phyloP scores from a whole-genome alignment of 495 filamentous ascomycete genomes.

The Eremomyces bilateralis region DNA sequence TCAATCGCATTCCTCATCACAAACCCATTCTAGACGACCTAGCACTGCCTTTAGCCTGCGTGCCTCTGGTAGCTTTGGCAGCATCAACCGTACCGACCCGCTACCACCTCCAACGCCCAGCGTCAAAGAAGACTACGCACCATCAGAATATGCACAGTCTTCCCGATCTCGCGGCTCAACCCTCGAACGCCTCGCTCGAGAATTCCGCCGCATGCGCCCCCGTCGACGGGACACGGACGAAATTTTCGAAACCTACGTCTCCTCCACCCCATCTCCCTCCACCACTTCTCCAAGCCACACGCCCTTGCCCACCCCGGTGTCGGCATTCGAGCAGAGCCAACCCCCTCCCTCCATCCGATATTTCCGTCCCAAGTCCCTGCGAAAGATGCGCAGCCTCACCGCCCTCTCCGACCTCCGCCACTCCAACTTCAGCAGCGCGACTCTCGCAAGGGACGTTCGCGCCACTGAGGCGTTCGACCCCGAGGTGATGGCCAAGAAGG shows the following conservation, averaged over 20 bases:
- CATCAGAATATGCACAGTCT: no score
- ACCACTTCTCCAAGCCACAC: not conserved
- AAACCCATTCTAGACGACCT: slow-evolving; percentile 1
- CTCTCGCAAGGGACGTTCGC: not conserved
- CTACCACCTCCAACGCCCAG: not conserved
- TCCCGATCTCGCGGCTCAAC: slow-evolving; percentile 18
- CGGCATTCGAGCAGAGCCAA: not conserved
- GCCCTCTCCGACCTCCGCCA: slow-evolving; percentile 1
- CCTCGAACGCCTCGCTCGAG: slow-evolving; percentile 35
- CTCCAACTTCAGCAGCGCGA: not conserved
- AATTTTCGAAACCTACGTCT: slow-evolving; percentile 10
- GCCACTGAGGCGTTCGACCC: no score
- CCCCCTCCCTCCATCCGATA: no score
- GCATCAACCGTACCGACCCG: not conserved
- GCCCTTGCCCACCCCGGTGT: not conserved
- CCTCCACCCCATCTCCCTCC: no score
- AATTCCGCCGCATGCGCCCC: slow-evolving; percentile 27
- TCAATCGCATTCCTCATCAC: slow-evolving; percentile 26
- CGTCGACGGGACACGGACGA: slow-evolving; percentile 13
- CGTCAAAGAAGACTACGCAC: no score
- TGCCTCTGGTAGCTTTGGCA: no score
- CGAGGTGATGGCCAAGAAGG: no score
- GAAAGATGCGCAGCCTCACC: not conserved
- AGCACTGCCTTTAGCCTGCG: not conserved
- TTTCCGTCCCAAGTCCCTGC: not conserved